Percentiles rank a stretch among this genome's conserved stretches.
These are phyloP conservation scores for Aspergillus quadrilineatus DNA, from an alignment of 2,329 filamentous ascomycete genomes.

Conservation along the genomic window DNA sequence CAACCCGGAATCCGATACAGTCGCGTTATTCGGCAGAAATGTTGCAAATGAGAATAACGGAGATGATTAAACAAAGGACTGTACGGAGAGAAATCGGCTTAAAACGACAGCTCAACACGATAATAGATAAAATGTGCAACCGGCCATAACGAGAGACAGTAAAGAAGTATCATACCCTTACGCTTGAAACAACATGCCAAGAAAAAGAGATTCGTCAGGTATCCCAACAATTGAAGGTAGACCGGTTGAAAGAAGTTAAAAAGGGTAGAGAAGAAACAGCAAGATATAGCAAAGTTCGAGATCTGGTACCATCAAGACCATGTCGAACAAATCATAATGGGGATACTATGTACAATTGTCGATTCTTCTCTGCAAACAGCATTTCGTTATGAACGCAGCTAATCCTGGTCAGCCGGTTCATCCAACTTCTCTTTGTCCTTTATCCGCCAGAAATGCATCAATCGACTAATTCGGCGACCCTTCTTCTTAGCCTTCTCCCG, in stretches of 20 bases:
- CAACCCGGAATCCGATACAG: conserved; percentile 7
- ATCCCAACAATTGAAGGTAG: conserved; percentile 21
- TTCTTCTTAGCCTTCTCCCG: conserved; percentile 45
- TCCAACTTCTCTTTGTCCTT: conserved; percentile 45
- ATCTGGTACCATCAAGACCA: conserved; percentile 21
- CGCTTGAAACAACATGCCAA: conserved; percentile 27
- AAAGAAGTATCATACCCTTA: conserved; percentile 34
- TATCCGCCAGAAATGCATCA: conserved; percentile 51
- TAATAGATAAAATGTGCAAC: conserved; percentile 26
- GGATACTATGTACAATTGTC: conserved; percentile 18
- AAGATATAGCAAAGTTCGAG: conserved; percentile 3
- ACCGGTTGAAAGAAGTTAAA: conserved; percentile 19
- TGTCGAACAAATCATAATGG: conserved; percentile 23
- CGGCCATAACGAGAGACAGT: conserved; percentile 35
- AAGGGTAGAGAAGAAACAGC: conserved; percentile 7
- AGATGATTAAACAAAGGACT: conserved; percentile 13
- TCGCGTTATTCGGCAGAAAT: conserved; percentile 9
- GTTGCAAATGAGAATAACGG: conserved; percentile 15
- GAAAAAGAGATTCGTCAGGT: conserved; percentile 39
- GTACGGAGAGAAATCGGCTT: conserved; percentile 8
- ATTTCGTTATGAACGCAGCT: conserved; percentile 25
- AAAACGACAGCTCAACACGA: conserved; percentile 17
- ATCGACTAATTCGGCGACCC: conserved; percentile 46
- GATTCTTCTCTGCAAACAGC: conserved; percentile 16
- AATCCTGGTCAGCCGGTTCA: conserved; percentile 21